A percentile compares a stretch with the other conserved stretches of the same genome.
Conservation (phyloP, 495 filamentous ascomycete genomes). For the Mycothermus thermophilus region DNA sequence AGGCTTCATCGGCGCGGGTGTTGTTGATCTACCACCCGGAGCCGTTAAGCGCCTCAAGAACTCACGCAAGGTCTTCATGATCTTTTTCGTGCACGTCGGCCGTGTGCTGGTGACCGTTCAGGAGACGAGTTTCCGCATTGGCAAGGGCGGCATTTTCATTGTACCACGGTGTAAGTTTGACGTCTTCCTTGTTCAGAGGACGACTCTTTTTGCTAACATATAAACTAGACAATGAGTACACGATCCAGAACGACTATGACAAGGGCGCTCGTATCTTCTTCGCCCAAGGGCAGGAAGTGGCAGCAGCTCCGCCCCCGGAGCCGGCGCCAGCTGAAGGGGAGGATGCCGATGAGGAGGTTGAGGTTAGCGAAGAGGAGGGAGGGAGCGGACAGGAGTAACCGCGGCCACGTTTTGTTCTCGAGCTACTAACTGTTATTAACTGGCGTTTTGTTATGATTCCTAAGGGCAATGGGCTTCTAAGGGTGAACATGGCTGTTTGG, state of each 20-base stretch:
- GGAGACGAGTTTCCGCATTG: constrained; percentile 68
- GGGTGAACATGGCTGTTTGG: too few relatives aligned
- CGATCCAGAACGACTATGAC: constrained; percentile 58
- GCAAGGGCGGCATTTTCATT: constrained; percentile 79
- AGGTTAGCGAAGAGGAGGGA: constrained; percentile 3
- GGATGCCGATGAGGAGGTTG: constrained; percentile 3
- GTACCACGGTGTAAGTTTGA: constrained; percentile 81
- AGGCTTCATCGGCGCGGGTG: constrained; percentile 73
- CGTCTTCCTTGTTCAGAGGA: too few relatives aligned
- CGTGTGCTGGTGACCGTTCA: constrained; percentile 63
- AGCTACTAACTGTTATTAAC: too few relatives aligned
- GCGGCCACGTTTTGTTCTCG: too few relatives aligned
- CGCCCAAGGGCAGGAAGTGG: constrained; percentile 59
- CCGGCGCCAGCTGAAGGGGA: constrained; percentile 4
- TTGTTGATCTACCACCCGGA: constrained; percentile 74
- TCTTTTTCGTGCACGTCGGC: constrained; percentile 76
- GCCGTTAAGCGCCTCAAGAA: constrained; percentile 80
- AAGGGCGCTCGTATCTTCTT: constrained; percentile 67
- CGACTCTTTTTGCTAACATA: constrained; percentile 12
- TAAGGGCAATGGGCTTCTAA: too few relatives aligned
- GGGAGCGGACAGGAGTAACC: too few relatives aligned
- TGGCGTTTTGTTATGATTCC: too few relatives aligned
- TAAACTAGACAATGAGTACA: constrained; percentile 73
- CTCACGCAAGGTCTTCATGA: constrained; percentile 84
- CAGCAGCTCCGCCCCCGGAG: constrained; percentile 4